phyloP scores from a whole-genome alignment of 2,329 filamentous ascomycete species.

The Penicillium sp. region DNA sequence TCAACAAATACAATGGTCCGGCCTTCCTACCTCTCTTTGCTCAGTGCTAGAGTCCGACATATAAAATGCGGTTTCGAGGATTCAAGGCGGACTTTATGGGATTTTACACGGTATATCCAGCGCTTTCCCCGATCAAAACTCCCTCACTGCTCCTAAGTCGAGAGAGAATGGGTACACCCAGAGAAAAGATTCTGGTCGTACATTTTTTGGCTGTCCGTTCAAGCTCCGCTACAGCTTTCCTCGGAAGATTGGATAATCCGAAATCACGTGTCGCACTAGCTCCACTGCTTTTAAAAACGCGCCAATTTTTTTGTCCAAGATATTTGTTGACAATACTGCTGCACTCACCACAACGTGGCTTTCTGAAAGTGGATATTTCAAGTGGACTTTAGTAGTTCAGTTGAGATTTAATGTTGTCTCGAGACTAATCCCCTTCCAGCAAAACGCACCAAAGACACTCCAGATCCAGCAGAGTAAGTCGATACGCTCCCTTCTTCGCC shows the following conservation, averaged over 20 bases:
- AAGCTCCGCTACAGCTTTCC: neutral
- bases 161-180: too few species aligned
- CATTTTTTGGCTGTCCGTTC: neutral
- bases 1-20: neutral
- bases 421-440: neutral
- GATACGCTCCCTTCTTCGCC: neutral
- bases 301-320: conserved; percentile 18
- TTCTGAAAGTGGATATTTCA: neutral
- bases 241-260: conserved; percentile 25
- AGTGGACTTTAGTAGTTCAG: neutral
- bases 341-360: neutral
- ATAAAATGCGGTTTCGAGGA: neutral
- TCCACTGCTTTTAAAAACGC: conserved; percentile 24
- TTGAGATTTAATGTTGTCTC: neutral
- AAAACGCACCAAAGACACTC: neutral
- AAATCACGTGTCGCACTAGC: conserved; percentile 32
- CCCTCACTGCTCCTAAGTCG: too few species aligned
- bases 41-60: neutral
- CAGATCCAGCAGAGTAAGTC: conserved; percentile 17
- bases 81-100: neutral
- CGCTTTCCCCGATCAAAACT: too few species aligned
- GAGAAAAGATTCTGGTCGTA: neutral
- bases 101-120: neutral
- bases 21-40: neutral
- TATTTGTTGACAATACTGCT: conserved; percentile 9